A percentile compares a stretch with the other conserved stretches of the same genome.
Conservation (phyloP, 169 alveolate species). For the Nephromyces sp. region DNA sequence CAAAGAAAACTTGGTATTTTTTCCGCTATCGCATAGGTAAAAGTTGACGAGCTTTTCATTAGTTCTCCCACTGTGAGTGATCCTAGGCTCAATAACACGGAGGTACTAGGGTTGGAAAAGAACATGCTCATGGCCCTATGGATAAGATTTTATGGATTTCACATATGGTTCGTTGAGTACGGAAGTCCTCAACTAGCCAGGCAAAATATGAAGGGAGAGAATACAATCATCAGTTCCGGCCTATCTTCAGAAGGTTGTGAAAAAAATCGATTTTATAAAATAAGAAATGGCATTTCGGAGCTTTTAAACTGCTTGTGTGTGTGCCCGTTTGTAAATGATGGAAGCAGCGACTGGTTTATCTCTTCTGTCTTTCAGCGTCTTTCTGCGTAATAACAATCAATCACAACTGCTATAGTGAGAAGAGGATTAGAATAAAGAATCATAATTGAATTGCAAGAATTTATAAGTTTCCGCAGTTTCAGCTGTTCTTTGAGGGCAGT, state of each 20-base stretch:
- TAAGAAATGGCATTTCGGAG: too few species aligned
- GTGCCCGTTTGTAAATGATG: not conserved
- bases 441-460: too few species aligned
- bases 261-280: too few species aligned
- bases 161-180: slow-evolving; percentile 31
- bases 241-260: not conserved
- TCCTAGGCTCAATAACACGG: slow-evolving; percentile 27
- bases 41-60: slow-evolving; percentile 31
- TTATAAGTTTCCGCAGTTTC: too few species aligned
- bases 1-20: too few species aligned
- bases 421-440: too few species aligned
- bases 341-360: not conserved
- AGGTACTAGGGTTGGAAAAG: slow-evolving; percentile 29
- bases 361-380: not conserved
- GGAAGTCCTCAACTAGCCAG: slow-evolving; percentile 19
- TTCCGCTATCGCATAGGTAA: slow-evolving; percentile 14
- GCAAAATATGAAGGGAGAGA: not conserved
- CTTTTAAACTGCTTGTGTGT: not conserved
- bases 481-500: too few species aligned
- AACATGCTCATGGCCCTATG: slow-evolving; percentile 30
- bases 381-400: too few species aligned
- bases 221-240: not conserved
- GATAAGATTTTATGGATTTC: slow-evolving; percentile 38
- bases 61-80: slow-evolving; percentile 36
- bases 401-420: too few species aligned